Evolutionary conservation across 176 grass and related monocot species (phyloP), one percentile per base, ranked within the genome.

Genomic region (Canna indica): DNA sequence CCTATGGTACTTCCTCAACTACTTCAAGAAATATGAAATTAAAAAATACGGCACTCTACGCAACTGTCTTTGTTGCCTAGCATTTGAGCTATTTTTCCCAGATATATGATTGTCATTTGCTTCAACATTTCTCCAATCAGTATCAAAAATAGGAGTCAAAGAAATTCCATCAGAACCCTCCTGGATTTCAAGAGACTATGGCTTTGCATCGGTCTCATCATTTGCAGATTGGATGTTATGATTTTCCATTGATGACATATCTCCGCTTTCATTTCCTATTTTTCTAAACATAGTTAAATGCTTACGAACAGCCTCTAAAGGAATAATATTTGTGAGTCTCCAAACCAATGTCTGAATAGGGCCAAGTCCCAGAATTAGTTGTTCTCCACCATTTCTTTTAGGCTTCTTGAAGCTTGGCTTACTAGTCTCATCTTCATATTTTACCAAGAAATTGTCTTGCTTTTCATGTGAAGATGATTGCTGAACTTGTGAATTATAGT

Each of bases 341-440:
- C 92, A 96, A 35, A 96, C 47, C 62, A 88, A 96, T 36, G 85
- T 96, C 78, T 96, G 85, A 88, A 96, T 83, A 82, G 88, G 92
- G 25, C 92, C 92, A 81, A 96, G 66, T 36, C 92, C 92, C 30
- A 96, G 70, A 80, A 96, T 88, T 47, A 96, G 85, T 69, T 83
- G 88, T 27, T 96, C 76, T 44, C 65, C 60, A 39, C 75, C 76
- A 57, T 67, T 91, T 53, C 75, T 81, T 76, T 74, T 72, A 50
- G 58, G 60, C 45, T 42, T 82, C 76, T 72, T 78, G 18, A 33
- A 47, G 66, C 34, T 89, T 74, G 54, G 39, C 28, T 18, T 71
- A 42, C 57, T 80, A 5, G 15, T 78, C 62, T 76, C 75, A 47
- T 79, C 76, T 72, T 86, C 76, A 75, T 62, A 74, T 76, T 79